Conservation (phyloP, 306 rosid genomes). For the Quercus dentata region DNA sequence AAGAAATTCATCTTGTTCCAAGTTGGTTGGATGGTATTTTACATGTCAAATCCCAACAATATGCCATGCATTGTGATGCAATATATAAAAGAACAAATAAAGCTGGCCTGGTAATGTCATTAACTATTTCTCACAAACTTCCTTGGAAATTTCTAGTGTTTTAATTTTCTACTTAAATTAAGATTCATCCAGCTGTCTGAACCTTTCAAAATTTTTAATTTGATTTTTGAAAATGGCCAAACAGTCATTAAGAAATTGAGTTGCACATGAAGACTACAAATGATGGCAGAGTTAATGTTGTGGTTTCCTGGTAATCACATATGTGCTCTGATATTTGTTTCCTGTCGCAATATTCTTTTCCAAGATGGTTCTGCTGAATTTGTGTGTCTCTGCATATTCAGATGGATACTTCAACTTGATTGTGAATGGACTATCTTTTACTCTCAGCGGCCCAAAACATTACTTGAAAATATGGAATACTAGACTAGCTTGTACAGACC, state of each 20-base stretch:
- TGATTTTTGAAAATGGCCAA: constrained; percentile 97
- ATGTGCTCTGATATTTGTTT: constrained; percentile 6
- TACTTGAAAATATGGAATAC: constrained; percentile 46
- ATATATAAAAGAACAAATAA: constrained; percentile 55
- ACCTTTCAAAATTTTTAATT: constrained; percentile 95
- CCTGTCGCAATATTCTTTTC: background rate
- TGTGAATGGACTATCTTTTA: constrained; percentile 71
- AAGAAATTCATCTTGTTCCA: constrained; percentile 67
- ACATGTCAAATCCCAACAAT: constrained; percentile 65
- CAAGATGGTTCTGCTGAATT: background rate
- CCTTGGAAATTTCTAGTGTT: constrained; percentile 16
- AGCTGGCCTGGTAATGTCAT: constrained; percentile 48
- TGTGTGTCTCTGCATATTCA: constrained; percentile 15
- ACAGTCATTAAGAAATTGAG: constrained; percentile 62
- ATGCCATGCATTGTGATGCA: constrained; percentile 72
- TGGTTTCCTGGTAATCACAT: constrained; percentile 74
- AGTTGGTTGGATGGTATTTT: constrained; percentile 42
- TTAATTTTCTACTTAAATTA: constrained; percentile 42
- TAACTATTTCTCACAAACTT: constrained; percentile 10
- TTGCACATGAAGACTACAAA: constrained; percentile 54
- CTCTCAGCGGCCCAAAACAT: constrained; percentile 58
- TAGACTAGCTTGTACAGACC: background rate
- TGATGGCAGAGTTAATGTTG: constrained; percentile 73
- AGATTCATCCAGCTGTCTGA: constrained; percentile 84
- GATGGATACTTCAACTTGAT: constrained; percentile 97